These are phyloP conservation scores for Tulasnella sp. DNA, from an alignment of 768 basidiomycete genomes.

Conservation along the genomic window DNA sequence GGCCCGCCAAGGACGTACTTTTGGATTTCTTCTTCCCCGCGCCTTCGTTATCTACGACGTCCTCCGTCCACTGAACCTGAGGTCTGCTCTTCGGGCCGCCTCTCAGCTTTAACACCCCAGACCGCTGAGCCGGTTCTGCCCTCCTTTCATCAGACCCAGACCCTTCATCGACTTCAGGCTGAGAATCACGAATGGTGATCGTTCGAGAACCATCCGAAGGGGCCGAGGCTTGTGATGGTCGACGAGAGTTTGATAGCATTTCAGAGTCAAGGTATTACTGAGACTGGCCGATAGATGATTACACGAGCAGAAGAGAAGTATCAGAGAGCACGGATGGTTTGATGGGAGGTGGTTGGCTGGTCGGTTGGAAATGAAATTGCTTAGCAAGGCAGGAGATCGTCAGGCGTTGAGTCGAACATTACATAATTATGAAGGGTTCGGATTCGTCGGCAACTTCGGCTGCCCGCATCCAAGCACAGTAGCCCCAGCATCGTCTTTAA, in stretches of 20 bases:
- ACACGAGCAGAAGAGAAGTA: not conserved
- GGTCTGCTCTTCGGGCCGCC: conserved; percentile 49
- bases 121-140: conserved; percentile 26
- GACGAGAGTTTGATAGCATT: conserved; percentile 8
- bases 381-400: not conserved
- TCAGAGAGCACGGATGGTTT: not conserved
- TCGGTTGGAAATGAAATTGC: conserved; percentile 6
- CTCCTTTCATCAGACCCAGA: not conserved
- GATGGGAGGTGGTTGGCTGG: not conserved
- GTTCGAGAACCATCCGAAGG: conserved; percentile 39
- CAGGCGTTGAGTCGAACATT: conserved; percentile 7
- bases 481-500: not conserved
- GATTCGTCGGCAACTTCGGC: not conserved
- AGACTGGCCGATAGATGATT: not conserved
- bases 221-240: conserved; percentile 13
- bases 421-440: not conserved
- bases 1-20: conserved; percentile 51
- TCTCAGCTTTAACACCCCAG: conserved; percentile 58
- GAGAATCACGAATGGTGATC: conserved; percentile 37
- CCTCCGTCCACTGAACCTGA: conserved; percentile 77
- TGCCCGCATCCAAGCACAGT: too few relatives aligned
- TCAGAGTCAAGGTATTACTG: not conserved
- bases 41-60: conserved; percentile 87
- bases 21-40: conserved; percentile 89
- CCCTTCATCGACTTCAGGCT: conserved; percentile 30